Conservation (phyloP, 2,329 filamentous ascomycete species). For the Fusarium heterosporum region DNA sequence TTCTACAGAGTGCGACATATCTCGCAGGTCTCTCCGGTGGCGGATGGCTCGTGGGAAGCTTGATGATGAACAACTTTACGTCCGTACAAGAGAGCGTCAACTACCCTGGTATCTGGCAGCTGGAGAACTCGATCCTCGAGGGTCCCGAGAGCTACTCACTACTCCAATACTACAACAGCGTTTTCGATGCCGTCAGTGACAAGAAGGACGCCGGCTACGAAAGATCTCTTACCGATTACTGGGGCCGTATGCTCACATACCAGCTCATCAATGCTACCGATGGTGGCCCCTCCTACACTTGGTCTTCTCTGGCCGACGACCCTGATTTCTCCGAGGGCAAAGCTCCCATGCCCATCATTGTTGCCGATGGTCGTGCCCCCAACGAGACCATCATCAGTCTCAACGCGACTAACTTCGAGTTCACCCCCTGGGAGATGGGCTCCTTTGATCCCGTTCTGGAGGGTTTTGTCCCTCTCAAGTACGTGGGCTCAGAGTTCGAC, state of each 20-base stretch:
- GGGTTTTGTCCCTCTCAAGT: constrained; percentile 70
- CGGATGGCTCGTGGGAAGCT: constrained; percentile 84
- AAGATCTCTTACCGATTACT: constrained; percentile 86
- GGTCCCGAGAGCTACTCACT: constrained; percentile 54
- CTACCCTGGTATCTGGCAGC: constrained; percentile 55
- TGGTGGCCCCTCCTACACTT: constrained; percentile 83
- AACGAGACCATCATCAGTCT: constrained; percentile 57
- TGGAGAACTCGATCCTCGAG: constrained; percentile 57
- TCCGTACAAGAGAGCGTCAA: constrained; percentile 59
- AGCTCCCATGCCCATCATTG: constrained; percentile 62
- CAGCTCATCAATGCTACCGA: constrained; percentile 82
- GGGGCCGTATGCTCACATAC: constrained; percentile 87
- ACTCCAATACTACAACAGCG: constrained; percentile 54
- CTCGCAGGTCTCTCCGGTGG: constrained; percentile 84
- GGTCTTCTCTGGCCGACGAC: constrained; percentile 72
- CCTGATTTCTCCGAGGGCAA: constrained; percentile 57
- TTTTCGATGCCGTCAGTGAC: constrained; percentile 51
- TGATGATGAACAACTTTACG: constrained; percentile 87
- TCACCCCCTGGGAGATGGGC: constrained; percentile 75
- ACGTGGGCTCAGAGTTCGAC: constrained; percentile 69
- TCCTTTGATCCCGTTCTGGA: constrained; percentile 69
- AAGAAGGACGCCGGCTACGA: constrained; percentile 58
- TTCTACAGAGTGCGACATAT: constrained; percentile 86
- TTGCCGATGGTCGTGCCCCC: constrained; percentile 62
- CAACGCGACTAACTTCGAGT: constrained; percentile 73